Percentiles rank a stretch among this genome's conserved stretches.
These are phyloP conservation scores for Entrophospora sp. DNA, from an alignment of 192 early-diverging fungal species.

Conservation along the genomic window DNA sequence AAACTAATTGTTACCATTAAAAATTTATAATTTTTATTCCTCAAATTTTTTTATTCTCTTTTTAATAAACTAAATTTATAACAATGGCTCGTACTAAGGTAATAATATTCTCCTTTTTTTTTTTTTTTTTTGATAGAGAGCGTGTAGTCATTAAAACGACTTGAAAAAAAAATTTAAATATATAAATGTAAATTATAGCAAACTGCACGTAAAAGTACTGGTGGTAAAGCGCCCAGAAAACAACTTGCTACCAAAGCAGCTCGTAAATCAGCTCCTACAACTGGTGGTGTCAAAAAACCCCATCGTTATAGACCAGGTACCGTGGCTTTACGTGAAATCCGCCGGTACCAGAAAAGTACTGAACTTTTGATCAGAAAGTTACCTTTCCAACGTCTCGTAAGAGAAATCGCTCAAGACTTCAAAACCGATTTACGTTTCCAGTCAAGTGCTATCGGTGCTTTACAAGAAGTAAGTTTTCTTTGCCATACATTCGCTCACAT, in stretches of 20 bases:
- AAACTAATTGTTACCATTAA: too few relatives aligned
- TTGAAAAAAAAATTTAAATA: not conserved
- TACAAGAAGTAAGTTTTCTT: slow-evolving; percentile 98
- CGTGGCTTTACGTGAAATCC: slow-evolving; percentile 86
- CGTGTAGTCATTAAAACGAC: not conserved
- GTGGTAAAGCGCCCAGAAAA: slow-evolving; percentile 95
- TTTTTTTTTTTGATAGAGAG: not conserved
- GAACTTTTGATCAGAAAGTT: slow-evolving; percentile 89
- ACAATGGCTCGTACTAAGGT: slow-evolving; percentile 21
- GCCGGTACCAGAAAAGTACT: slow-evolving; percentile 93
- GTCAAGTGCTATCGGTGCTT: slow-evolving; percentile 92
- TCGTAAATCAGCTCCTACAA: slow-evolving; percentile 86
- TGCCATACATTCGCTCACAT: too few relatives aligned
- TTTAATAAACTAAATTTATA: not conserved
- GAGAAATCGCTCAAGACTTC: slow-evolving; percentile 94
- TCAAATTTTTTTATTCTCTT: not conserved
- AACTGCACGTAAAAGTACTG: slow-evolving; percentile 21
- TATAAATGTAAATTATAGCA: slow-evolving; percentile 1
- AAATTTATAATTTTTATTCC: too few relatives aligned
- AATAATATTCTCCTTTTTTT: not conserved
- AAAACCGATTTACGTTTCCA: slow-evolving; percentile 94
- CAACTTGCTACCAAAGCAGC: slow-evolving; percentile 95
- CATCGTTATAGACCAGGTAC: slow-evolving; percentile 84
- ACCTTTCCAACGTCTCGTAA: slow-evolving; percentile 91
- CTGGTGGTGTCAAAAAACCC: slow-evolving; percentile 93